phyloP scores from a whole-genome alignment of 169 alveolate genomes.

The Plasmodium gonderi region DNA sequence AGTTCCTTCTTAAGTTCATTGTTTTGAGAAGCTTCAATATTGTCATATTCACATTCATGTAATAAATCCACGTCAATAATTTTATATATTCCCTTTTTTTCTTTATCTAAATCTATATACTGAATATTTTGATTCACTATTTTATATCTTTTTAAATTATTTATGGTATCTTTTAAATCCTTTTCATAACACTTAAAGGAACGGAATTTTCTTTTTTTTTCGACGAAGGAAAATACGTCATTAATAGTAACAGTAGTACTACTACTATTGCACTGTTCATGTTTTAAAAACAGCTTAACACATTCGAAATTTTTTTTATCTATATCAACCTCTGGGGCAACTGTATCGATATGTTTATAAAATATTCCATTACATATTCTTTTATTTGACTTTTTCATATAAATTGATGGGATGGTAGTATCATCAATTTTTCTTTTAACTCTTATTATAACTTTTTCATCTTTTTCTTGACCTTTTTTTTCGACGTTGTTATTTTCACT shows the following conservation, averaged over 20 bases:
- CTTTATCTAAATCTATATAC: slow-evolving; percentile 26
- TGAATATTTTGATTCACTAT: slow-evolving; percentile 65
- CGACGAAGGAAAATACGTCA: background rate
- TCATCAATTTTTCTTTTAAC: slow-evolving; percentile 71
- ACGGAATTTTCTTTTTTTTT: slow-evolving; percentile 53
- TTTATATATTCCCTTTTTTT: slow-evolving; percentile 48
- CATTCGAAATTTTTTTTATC: slow-evolving; percentile 58
- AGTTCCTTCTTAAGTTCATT: background rate
- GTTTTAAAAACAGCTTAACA: slow-evolving; percentile 40
- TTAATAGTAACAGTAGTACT: too few species aligned
- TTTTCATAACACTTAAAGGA: slow-evolving; percentile 51
- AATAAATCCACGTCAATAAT: slow-evolving; percentile 64
- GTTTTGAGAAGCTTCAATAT: background rate
- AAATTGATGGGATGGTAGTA: slow-evolving; percentile 60
- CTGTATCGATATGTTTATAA: slow-evolving; percentile 56
- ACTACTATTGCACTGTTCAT: slow-evolving; percentile 36
- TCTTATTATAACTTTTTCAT: slow-evolving; percentile 69
- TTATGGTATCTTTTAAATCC: slow-evolving; percentile 52
- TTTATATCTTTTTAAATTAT: slow-evolving; percentile 64
- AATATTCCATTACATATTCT: slow-evolving; percentile 60
- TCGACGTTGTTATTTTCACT: background rate
- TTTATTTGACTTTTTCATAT: slow-evolving; percentile 57
- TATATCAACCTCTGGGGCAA: slow-evolving; percentile 19
- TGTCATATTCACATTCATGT: background rate
- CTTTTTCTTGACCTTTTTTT: background rate